Evolutionary conservation across 2,329 filamentous ascomycete species (phyloP), one percentile per base, ranked within the genome.

Genomic region (Cordyceps javanica): DNA sequence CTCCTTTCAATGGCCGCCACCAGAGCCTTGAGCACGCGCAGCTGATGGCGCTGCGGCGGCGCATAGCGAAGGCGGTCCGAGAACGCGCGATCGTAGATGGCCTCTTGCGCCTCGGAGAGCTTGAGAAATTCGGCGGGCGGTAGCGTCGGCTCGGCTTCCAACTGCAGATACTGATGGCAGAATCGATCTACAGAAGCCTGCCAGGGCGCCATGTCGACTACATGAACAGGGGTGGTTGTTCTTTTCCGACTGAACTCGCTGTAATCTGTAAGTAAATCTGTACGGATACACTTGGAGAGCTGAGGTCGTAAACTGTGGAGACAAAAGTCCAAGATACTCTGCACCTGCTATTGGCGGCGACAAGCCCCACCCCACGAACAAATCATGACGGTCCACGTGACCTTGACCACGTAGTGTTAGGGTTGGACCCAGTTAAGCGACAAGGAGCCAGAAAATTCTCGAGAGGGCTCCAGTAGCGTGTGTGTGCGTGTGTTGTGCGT

Each of bases 141-240:
- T 69, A 86, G 88, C 49, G 82, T 78, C 36, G 93, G 75, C 8
- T 77, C 69, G 0, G 77, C 74, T 48, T 92, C 84, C 2, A 92
- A 76, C 69, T 97, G 91, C 34, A 93, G 80, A 67, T 90, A 95
- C 68, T 96, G 91, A 60, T 82, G 80, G 63, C 83, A 86, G 68
- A 91, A 85, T 19, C 82, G 80, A 60, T 71, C 65, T 48, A 77
- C 68, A 39, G 53, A 45, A 32, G 58, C 39, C 53, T 59, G 45
- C 58, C 58, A 57, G 16, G 21, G 38, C 28, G 32, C 39, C 50
- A 48, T 59, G 26, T 19, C 46, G 25, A 58, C 32, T 44, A 48
- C 53, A 56, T 56, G 28, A 45, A 55, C 25, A 34, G 26, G 2
- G 26, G 10, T 28, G 11, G 10, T 10, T 19, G 28, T 16, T 9